phyloP scores from a whole-genome alignment of 345 rosid species.

The Ceriops decandra region DNA sequence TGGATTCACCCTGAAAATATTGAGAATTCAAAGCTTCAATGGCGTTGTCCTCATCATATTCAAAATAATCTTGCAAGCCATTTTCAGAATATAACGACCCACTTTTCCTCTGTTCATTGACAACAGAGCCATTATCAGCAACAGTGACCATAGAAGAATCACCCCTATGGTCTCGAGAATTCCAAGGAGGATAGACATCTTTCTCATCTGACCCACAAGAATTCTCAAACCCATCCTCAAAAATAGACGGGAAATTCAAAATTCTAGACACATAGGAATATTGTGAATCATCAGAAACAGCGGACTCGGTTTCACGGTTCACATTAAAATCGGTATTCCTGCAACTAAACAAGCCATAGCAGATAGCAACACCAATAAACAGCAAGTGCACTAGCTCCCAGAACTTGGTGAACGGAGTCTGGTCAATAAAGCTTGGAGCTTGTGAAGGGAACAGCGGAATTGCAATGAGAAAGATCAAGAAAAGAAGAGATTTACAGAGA shows the following conservation, averaged over 20 bases:
- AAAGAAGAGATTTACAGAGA: slow-evolving; percentile 50
- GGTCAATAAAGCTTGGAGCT: slow-evolving; percentile 63
- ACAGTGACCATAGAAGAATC: slow-evolving; percentile 7
- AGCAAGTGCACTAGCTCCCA: slow-evolving; percentile 73
- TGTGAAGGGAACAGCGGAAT: slow-evolving; percentile 74
- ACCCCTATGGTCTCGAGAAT: slow-evolving; percentile 15
- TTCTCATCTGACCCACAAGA: slow-evolving; percentile 41
- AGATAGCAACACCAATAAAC: slow-evolving; percentile 76
- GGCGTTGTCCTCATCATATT: slow-evolving; percentile 26
- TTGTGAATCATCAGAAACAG: slow-evolving; percentile 33
- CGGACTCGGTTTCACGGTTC: slow-evolving; percentile 22
- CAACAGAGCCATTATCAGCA: slow-evolving; percentile 5
- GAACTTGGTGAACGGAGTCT: slow-evolving; percentile 46
- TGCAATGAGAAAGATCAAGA: slow-evolving; percentile 54
- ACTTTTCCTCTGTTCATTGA: slow-evolving; percentile 23
- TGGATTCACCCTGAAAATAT: slow-evolving; percentile 50
- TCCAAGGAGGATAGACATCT: slow-evolving; percentile 12
- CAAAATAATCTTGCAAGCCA: slow-evolving; percentile 23
- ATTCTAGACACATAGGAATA: slow-evolving; percentile 44
- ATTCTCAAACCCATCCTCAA: slow-evolving; percentile 50
- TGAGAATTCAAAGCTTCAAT: slow-evolving; percentile 62
- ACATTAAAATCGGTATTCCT: slow-evolving; percentile 36
- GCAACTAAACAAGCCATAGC: slow-evolving; percentile 78
- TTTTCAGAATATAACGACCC: slow-evolving; percentile 26
- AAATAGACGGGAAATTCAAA: slow-evolving; percentile 50